A percentile compares a stretch with the other conserved stretches of the same genome.
phyloP scores from a whole-genome alignment of 2,329 filamentous ascomycete genomes.

The Alternaria ethzedia region DNA sequence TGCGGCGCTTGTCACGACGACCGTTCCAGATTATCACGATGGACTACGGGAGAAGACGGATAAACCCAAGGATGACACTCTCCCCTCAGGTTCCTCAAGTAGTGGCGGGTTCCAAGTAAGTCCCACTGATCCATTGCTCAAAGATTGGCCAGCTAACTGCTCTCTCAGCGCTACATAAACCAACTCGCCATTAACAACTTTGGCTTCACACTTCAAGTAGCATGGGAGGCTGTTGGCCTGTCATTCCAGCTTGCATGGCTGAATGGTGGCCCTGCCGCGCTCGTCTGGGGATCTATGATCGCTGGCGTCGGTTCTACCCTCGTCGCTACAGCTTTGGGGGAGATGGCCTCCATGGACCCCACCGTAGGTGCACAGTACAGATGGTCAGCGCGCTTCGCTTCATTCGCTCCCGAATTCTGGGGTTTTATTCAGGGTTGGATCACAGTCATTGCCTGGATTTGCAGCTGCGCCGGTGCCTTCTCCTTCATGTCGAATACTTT shows the following conservation, averaged over 20 bases:
- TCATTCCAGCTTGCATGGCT: background rate
- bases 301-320: conserved; percentile 28
- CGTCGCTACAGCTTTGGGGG: conserved; percentile 33
- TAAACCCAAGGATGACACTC: background rate
- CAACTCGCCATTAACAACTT: background rate
- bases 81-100: background rate
- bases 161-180: background rate
- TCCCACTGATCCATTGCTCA: background rate
- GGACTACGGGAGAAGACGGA: background rate
- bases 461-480: conserved; percentile 24
- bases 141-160: background rate
- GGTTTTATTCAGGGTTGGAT: conserved; percentile 42
- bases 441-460: conserved; percentile 44
- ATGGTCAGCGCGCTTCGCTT: conserved; percentile 27
- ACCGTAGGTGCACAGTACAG: conserved; percentile 32
- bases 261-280: background rate
- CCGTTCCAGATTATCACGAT: background rate
- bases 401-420: conserved; percentile 22
- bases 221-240: background rate
- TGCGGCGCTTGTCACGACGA: background rate
- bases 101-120: background rate
- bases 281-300: conserved; percentile 9
- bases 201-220: background rate
- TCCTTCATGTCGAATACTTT: conserved; percentile 21
- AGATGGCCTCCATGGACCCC: conserved; percentile 33